phyloP scores from a whole-genome alignment of 192 early-diverging fungal species.

The Backusella parvicylindrica region DNA sequence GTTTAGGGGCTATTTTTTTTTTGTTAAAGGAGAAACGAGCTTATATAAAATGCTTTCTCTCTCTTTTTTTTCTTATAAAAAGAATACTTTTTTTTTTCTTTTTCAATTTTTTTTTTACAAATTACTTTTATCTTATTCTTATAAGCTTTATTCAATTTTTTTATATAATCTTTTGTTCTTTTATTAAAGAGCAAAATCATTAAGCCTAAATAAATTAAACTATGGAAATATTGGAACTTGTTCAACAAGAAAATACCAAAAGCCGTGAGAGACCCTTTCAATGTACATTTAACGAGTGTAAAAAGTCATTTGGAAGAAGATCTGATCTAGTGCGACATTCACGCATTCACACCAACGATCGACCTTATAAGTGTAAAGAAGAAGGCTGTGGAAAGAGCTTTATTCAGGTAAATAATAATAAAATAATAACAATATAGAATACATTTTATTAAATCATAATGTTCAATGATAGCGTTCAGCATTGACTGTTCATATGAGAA shows the following conservation, averaged over 20 bases:
- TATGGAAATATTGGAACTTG: conserved; percentile 63
- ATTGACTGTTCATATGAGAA: conserved; percentile 72
- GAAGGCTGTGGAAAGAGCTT: conserved; percentile 69
- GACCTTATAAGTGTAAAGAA: conserved; percentile 61
- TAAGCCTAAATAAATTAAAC: background rate
- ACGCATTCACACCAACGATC: conserved; percentile 76
- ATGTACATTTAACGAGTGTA: conserved; percentile 61
- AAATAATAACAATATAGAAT: background rate
- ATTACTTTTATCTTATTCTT: background rate
- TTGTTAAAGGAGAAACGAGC: background rate
- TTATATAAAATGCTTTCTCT: background rate
- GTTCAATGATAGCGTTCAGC: conserved; percentile 55
- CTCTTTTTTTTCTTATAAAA: background rate
- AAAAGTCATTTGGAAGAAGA: conserved; percentile 63
- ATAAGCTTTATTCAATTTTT: background rate
- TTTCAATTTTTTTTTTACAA: too few species aligned
- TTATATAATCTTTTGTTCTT: background rate
- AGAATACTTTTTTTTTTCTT: too few species aligned
- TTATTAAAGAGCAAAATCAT: background rate
- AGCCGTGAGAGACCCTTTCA: conserved; percentile 49
- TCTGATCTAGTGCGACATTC: conserved; percentile 73
- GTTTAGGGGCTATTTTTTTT: too few species aligned
- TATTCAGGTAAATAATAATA: conserved; percentile 45
- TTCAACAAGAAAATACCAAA: conserved; percentile 46
- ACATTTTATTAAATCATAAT: background rate